Evolutionary conservation across 1,139 yeast species (phyloP), one percentile per base, ranked within the genome.

Genomic region (Yamadazyma dendronema): DNA sequence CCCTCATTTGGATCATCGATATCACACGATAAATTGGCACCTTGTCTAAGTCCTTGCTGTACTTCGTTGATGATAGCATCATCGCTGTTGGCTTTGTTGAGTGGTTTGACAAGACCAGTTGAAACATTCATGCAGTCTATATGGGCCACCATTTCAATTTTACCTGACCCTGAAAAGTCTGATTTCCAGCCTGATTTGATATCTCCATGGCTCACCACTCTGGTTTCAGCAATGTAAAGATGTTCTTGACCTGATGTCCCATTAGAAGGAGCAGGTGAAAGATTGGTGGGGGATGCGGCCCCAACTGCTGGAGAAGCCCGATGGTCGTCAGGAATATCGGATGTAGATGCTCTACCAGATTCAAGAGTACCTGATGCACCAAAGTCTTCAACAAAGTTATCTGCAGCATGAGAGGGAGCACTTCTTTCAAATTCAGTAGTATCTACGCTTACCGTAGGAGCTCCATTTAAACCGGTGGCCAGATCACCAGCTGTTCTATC

Each of bases 121-220:
- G 79, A 67, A 37, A 80, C 63, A 38, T 69, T 61, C 59, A 70
- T 67, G 22, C 84, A 77, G 26, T 74, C 72, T 30, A 84, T 79
- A 46, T 78, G 87, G 4, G 86, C 86, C 24, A 82, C 80, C 40
- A 88, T 58, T 59, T 88, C 96, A 39, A 89, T 81, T 41, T 75
- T 72, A 5, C 97, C 97, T 28, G 70, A 68, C 24, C 80, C 84
- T 12, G 79, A 61, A 56, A 84, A 90, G 60, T 94, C 97, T 0
- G 95, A 80, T 59, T 92, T 92, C 98, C 98, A 92, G 4, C 98
- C 98, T 17, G 77, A 72, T 56, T 84, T 86, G 53, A 88, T 62
- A 42, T 86, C 95, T 5, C 96, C 96, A 38, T 80, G 77, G 11
- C 83, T 76, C 10, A 92, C 69, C 1, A 86, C 78, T 31, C 92